Evolutionary conservation across 768 basidiomycete species (phyloP), one percentile per base, ranked within the genome.

Genomic region (Austroboletus eburneus): DNA sequence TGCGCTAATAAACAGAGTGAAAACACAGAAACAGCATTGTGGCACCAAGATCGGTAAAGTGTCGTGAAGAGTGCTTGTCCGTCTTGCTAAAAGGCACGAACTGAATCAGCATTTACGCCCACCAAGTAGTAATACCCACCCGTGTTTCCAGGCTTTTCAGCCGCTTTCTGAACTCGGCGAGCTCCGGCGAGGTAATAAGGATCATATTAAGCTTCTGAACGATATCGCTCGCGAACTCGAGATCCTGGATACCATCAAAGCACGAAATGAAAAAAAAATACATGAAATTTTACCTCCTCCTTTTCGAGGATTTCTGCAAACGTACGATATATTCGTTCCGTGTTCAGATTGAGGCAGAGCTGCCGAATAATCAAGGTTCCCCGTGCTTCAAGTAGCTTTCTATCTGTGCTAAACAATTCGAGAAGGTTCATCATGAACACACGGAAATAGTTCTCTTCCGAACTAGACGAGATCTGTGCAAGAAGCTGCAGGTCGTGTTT

Each of bases 261-360:
- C 14, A 37, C 9, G 20, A 30, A n/a, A 17, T 18, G 17, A 30
- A 17, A 38, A 23, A 16, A 43, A 18, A 38, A 17, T 10, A 14
- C 8, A 37, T 3, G 39, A 1, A 62, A 77, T 42, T 52, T n/a
- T n/a, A 92, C 94, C 72, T 98, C 96, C 71, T 99, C 96, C 64
- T 93, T 94, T 71, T 98, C 96, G 55, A 99, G 65, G 29, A 99
- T 93, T 70, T 98, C 96, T 0, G 96, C 95, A 61, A 97, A 91
- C 0, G 92, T 91, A 37, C 89, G 76, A 64, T 96, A 99, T 61
- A 99, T 97, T 49, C 85, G 78, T 66, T 99, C 96, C 0, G 93
- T 91, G 64, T 93, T 96, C 48, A 99, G 77, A 59, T 92, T 91
- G 34, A 94, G 66, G 62, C 96, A 98, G 12, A 99, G 71, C 57